Base-by-base conservation (phyloP, 179 eudicot species). In the Amaranthus tricolor region DNA sequence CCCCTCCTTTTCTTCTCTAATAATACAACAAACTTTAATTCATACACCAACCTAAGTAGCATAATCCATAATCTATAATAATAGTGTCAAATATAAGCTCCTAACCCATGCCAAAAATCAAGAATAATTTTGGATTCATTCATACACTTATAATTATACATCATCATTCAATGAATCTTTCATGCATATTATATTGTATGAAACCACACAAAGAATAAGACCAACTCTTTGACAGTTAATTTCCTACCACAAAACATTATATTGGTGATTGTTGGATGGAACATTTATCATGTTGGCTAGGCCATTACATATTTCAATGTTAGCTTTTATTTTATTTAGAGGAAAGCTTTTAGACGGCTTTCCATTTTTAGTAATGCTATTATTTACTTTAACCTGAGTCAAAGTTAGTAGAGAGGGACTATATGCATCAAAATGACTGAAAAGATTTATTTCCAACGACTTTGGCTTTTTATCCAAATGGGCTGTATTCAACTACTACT, bases 341-440 rank as follows among this genome's bases (percentile, higher is more conserved):
- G 55, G 69, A 60, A 80, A 76, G 76, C 17, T 59, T 14, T 60
- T 72, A 59, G 76, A 71, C 80, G 71, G 53, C 74, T 80, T 80
- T 76, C 83, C 45, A 19, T 52, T 44, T 60, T 51, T 72, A 63
- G 77, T 48, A 59, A 60, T 50, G 50, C n/a, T 57, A 61, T 76
- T 72, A 65, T 67, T 50, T n/a, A 48, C 53, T 57, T 80, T 53
- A 43, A 9, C 71, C 71, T 55, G 65, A 63, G 69, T 65, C 71
- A 64, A 70, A 58, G 50, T 66, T 62, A 16, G 72, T 62, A 16
- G 72, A 73, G 73, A 74, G 12, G 53, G 40, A 31, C 40, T 31
- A 31, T 31, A 72, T 49, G 74, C 49, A 80, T 56, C 75, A 56
- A 66, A 62, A 16, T 31, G 40, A 9, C 70, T 52, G 20, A 59